phyloP scores from a whole-genome alignment of 2,329 filamentous ascomycete genomes.

The Colletotrichum incanum region DNA sequence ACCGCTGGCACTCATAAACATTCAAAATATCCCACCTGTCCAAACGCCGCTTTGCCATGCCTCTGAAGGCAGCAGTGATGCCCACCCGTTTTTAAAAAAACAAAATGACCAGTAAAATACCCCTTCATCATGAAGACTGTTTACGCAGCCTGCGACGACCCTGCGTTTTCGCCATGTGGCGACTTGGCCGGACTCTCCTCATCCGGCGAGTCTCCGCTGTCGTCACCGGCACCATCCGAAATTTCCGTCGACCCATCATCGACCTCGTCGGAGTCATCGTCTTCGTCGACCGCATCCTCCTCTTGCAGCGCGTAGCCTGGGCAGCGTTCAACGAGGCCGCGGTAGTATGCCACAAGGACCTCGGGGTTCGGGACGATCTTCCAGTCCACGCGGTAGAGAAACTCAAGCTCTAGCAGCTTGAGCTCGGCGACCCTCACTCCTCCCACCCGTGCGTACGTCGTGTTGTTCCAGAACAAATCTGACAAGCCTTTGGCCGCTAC shows the following conservation, averaged over 20 bases:
- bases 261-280: slow-evolving; percentile 52
- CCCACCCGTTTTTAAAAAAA: slow-evolving; percentile 35
- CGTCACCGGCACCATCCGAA: slow-evolving; percentile 46
- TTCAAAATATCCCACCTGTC: slow-evolving; percentile 25
- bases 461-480: slow-evolving; percentile 98
- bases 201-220: slow-evolving; percentile 44
- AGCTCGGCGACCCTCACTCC: slow-evolving; percentile 92
- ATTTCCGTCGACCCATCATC: slow-evolving; percentile 52
- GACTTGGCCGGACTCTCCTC: slow-evolving; percentile 40
- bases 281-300: slow-evolving; percentile 50
- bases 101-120: slow-evolving; percentile 14
- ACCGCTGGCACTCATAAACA: slow-evolving; percentile 40
- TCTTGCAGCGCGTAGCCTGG: slow-evolving; percentile 69
- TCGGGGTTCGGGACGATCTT: slow-evolving; percentile 97
- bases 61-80: slow-evolving; percentile 39
- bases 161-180: slow-evolving; percentile 9
- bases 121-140: not conserved
- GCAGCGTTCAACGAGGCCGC: slow-evolving; percentile 81
- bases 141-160: slow-evolving; percentile 11
- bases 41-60: slow-evolving; percentile 42
- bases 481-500: slow-evolving; percentile 97
- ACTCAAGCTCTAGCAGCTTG: slow-evolving; percentile 92
- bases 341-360: slow-evolving; percentile 93
- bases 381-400: slow-evolving; percentile 94
- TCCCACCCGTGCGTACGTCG: slow-evolving; percentile 93